Evolutionary conservation across 495 filamentous ascomycete species (phyloP).

Genomic region (Trypethelium eluteriae): DNA sequence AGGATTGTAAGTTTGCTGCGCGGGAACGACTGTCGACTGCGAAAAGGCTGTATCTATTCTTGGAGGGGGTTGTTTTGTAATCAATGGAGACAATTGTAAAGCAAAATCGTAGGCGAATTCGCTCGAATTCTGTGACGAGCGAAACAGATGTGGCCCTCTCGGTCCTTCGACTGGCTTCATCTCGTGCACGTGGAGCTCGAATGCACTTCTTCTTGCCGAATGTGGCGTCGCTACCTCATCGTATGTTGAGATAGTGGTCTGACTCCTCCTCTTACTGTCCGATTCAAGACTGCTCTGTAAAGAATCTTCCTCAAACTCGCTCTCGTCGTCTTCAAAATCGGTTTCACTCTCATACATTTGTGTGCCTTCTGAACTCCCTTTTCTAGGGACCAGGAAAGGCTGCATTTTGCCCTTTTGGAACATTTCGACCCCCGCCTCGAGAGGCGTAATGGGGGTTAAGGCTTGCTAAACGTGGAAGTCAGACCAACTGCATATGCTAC

Average conservation of each 20-base stretch:
- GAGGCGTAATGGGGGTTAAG: conserved; percentile 35
- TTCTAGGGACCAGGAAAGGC: conserved; percentile 40
- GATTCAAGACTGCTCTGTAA: conserved; percentile 60
- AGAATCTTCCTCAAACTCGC: conserved; percentile 44
- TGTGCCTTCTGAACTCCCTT: conserved; percentile 51
- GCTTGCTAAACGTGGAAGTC: conserved; percentile 23
- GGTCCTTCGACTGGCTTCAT: conserved; percentile 67
- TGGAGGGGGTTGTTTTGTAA: conserved; percentile 32
- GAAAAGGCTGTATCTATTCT: conserved; percentile 29
- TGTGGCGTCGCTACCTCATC: conserved; percentile 66
- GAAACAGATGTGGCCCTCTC: conserved; percentile 82
- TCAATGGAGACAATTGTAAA: conserved; percentile 58
- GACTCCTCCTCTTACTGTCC: conserved; percentile 52
- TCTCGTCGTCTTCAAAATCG: conserved; percentile 61
- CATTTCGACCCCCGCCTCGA: conserved; percentile 45
- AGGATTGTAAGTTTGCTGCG: conserved; percentile 25
- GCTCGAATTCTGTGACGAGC: conserved; percentile 43
- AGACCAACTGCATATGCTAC: conserved; percentile 14
- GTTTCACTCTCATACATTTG: conserved; percentile 58
- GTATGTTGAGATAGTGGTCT: conserved; percentile 67
- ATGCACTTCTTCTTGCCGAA: conserved; percentile 42
- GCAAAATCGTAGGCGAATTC: conserved; percentile 51
- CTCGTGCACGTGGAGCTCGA: conserved; percentile 38
- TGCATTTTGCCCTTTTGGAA: conserved; percentile 34
- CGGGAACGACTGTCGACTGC: conserved; percentile 24